Evolutionary conservation across 352 stramenopile genomes (phyloP).

Genomic region (Aphanomyces cochlioides): DNA sequence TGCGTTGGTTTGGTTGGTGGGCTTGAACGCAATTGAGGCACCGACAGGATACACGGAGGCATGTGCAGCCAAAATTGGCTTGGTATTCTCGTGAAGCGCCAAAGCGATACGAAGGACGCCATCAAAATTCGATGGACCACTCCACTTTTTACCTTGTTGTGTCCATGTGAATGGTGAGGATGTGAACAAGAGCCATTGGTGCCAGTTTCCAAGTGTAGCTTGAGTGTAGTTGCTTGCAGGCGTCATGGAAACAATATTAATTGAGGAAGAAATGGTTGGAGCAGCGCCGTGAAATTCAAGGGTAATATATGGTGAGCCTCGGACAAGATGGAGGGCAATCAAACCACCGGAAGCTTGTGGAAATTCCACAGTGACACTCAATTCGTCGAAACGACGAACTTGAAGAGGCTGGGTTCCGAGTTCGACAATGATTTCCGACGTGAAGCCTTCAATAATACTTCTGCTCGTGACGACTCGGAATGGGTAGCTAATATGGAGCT

Average conservation of each 20-base stretch:
- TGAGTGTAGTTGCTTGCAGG: slow-evolving; percentile 2
- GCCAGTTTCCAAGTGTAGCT: slow-evolving; percentile 23
- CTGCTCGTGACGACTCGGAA: slow-evolving; percentile 67
- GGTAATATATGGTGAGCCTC: slow-evolving; percentile 77
- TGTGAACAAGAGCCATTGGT: slow-evolving; percentile 22
- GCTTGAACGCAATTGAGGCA: slow-evolving; percentile 6
- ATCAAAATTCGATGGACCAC: background rate
- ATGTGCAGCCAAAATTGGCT: slow-evolving; percentile 4
- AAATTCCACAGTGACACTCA: slow-evolving; percentile 67
- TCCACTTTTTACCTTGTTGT: background rate
- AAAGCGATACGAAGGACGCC: slow-evolving; percentile 16
- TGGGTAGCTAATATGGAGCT: slow-evolving; percentile 69
- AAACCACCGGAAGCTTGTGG: slow-evolving; percentile 33
- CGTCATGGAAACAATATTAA: slow-evolving; percentile 17
- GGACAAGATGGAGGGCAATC: slow-evolving; percentile 62
- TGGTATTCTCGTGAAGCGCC: background rate
- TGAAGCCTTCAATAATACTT: slow-evolving; percentile 66
- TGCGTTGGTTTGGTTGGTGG: background rate
- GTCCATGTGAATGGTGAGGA: slow-evolving; percentile 9
- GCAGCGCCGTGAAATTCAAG: slow-evolving; percentile 53
- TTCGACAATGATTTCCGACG: slow-evolving; percentile 57
- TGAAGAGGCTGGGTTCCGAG: slow-evolving; percentile 36
- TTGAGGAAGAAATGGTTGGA: slow-evolving; percentile 50
- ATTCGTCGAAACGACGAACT: slow-evolving; percentile 62
- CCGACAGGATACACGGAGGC: slow-evolving; percentile 1